These are phyloP conservation scores for Beta corolliflora DNA, from an alignment of 179 eudicot genomes.

Conservation along the genomic window DNA sequence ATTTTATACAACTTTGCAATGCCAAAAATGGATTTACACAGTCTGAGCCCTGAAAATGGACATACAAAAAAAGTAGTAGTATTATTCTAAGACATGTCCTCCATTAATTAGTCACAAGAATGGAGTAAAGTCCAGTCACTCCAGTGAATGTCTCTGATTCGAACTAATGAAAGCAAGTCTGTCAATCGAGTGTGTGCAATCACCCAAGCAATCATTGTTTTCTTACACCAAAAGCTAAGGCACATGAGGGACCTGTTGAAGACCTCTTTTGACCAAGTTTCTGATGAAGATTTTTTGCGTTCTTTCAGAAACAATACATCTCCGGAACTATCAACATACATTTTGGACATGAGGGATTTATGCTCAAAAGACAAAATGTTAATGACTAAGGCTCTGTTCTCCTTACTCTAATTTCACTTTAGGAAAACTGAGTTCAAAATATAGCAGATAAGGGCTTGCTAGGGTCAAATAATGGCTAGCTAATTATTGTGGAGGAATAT, in stretches of 20 bases:
- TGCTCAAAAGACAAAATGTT: background rate
- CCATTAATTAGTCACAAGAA: too few species aligned
- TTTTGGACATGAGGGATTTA: background rate
- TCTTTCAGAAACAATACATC: background rate
- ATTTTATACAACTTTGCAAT: conserved; percentile 75
- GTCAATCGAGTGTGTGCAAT: background rate
- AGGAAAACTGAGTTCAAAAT: too few species aligned
- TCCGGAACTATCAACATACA: background rate
- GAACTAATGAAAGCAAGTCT: too few species aligned
- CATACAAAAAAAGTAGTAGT: background rate
- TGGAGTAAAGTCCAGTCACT: too few species aligned
- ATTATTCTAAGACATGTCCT: too few species aligned
- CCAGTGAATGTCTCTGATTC: background rate
- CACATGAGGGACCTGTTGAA: background rate
- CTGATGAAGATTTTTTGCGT: background rate
- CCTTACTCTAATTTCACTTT: too few species aligned
- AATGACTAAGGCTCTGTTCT: background rate
- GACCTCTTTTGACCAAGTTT: background rate
- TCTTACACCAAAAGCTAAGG: too few species aligned
- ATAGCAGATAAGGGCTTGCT: too few species aligned
- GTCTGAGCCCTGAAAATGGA: conserved; percentile 68
- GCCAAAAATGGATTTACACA: conserved; percentile 90
- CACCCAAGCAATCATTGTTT: too few species aligned
- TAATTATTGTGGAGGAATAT: background rate
- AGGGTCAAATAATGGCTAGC: background rate